A percentile compares a stretch with the other conserved stretches of the same genome.
Conservation (phyloP, 768 basidiomycete genomes). For the Suillus cothurnatus region DNA sequence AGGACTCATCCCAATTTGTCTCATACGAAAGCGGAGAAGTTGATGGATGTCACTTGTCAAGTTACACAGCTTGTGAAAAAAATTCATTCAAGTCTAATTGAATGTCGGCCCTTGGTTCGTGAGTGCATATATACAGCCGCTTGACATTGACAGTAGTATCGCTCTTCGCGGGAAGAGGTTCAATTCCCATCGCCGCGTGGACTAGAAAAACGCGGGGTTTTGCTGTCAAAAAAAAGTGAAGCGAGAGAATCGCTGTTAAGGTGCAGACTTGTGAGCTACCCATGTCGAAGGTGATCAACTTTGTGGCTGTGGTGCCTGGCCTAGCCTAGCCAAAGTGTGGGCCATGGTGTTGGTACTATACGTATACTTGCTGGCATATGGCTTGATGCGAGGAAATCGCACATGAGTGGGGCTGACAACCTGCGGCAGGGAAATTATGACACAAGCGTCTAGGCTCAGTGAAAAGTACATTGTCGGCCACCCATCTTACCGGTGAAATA, state of each 20-base stretch:
- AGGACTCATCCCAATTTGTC: not conserved
- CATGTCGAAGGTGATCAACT: too few species aligned
- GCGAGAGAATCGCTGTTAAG: not conserved
- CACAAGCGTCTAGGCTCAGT: too few species aligned
- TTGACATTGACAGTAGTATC: slow-evolving; percentile 4
- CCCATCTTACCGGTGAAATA: too few species aligned
- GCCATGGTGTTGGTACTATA: too few species aligned
- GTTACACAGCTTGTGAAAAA: not conserved
- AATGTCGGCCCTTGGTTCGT: not conserved
- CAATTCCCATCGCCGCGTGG: not conserved
- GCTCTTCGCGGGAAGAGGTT: slow-evolving; percentile 5
- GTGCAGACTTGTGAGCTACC: too few species aligned
- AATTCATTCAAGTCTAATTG: not conserved
- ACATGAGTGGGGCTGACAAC: not conserved
- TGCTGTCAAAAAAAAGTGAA: not conserved
- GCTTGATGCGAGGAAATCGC: not conserved
- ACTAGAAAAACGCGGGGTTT: not conserved
- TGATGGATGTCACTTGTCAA: not conserved
- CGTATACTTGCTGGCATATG: not conserved
- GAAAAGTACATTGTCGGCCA: too few species aligned
- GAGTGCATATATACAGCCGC: too few species aligned
- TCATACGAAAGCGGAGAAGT: not conserved
- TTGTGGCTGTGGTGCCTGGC: too few species aligned
- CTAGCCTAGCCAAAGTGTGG: too few species aligned
- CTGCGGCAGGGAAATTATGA: not conserved